Evolutionary conservation across 2,329 filamentous ascomycete genomes (phyloP).

Genomic region (Colletotrichum tropicale): DNA sequence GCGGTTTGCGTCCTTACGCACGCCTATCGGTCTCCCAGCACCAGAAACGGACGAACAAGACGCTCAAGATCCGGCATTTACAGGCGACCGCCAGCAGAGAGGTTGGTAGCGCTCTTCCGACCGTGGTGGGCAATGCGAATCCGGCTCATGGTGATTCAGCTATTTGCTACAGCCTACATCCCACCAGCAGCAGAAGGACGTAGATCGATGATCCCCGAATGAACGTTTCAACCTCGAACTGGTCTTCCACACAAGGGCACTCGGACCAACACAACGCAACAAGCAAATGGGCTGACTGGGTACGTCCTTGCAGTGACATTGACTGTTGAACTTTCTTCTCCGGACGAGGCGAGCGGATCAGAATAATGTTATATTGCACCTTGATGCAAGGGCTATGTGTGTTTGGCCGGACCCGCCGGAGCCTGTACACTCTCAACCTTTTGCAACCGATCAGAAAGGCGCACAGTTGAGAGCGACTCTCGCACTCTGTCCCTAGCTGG

Average conservation of each 20-base stretch:
- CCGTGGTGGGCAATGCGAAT: not conserved
- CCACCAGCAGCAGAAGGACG: not conserved
- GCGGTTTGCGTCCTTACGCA: not conserved
- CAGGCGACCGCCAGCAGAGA: not conserved
- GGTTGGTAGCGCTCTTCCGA: not conserved
- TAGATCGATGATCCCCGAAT: constrained; percentile 18
- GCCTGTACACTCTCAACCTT: not conserved
- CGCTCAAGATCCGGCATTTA: not conserved
- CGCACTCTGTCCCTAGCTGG: not conserved
- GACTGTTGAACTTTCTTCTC: constrained; percentile 4
- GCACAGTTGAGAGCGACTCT: not conserved
- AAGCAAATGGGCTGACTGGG: not conserved
- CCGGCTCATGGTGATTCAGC: not conserved
- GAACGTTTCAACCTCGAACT: constrained; percentile 22
- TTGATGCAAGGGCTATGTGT: not conserved
- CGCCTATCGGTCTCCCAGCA: not conserved
- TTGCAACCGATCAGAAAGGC: not conserved
- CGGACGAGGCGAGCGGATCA: not conserved
- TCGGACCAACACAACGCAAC: constrained; percentile 5
- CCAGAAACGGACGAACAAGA: not conserved
- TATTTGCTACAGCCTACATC: not conserved
- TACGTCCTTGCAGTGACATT: not conserved
- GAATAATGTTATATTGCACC: not conserved
- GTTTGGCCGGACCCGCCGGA: constrained; percentile 11
- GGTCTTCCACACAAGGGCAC: not conserved